Percentiles rank a stretch among this genome's conserved stretches.
These are phyloP conservation scores for Nigrospora sphaerica DNA, from an alignment of 2,329 filamentous ascomycete genomes.

Conservation along the genomic window DNA sequence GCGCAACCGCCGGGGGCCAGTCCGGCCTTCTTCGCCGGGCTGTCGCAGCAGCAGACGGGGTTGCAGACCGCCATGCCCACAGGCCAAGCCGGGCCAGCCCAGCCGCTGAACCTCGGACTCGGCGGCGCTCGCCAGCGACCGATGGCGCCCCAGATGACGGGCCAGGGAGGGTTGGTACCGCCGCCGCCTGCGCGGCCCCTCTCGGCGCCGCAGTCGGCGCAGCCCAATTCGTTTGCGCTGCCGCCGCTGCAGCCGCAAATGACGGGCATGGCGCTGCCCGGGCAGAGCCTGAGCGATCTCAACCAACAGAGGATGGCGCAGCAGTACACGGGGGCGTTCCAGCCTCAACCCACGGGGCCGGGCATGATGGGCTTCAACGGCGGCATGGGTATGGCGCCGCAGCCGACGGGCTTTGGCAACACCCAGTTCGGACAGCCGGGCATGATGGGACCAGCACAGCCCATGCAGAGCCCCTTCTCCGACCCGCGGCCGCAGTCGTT, in stretches of 20 bases:
- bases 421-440: conserved; percentile 36
- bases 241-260: conserved; percentile 77
- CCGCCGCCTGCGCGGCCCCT: conserved; percentile 75
- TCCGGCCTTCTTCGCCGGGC: conserved; percentile 49
- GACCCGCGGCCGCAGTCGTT: conserved; percentile 35
- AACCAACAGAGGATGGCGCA: conserved; percentile 60
- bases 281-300: conserved; percentile 71
- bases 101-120: conserved; percentile 36
- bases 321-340: conserved; percentile 37
- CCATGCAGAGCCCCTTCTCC: conserved; percentile 32
- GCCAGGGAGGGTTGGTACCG: conserved; percentile 58
- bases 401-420: conserved; percentile 27
- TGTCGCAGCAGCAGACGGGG: conserved; percentile 40
- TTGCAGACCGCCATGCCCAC: conserved; percentile 23
- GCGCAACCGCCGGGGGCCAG: conserved; percentile 45
- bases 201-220: conserved; percentile 79
- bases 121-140: conserved; percentile 60
- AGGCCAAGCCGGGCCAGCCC: conserved; percentile 31
- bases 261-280: conserved; percentile 70
- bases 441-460: conserved; percentile 28
- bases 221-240: conserved; percentile 64
- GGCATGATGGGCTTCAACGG: conserved; percentile 30
- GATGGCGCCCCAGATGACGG: conserved; percentile 55
- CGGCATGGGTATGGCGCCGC: conserved; percentile 26
- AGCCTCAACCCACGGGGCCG: conserved; percentile 31